These are phyloP conservation scores for Zoysia matrella DNA, from an alignment of 202 grass and related monocot genomes.

Conservation along the genomic window DNA sequence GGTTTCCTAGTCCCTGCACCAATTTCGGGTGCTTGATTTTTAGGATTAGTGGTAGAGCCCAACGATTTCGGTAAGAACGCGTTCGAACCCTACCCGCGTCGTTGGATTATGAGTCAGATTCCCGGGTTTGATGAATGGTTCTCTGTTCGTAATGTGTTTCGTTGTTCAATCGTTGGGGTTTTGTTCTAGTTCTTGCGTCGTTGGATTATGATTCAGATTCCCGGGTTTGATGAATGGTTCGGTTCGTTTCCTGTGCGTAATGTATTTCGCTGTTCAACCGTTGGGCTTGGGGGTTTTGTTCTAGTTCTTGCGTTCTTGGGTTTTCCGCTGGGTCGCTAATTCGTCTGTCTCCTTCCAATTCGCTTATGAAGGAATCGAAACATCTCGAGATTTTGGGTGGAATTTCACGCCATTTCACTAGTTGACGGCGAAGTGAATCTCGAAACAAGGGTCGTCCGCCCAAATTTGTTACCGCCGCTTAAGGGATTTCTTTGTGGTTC, in stretches of 20 bases:
- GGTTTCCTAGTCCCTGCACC: conserved; percentile 7
- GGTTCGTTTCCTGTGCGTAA: too few species aligned
- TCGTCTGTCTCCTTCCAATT: too few species aligned
- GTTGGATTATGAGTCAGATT: conserved; percentile 5
- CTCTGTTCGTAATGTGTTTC: too few species aligned
- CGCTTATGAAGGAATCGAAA: background rate
- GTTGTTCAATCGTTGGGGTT: background rate
- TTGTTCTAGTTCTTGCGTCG: background rate
- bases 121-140: background rate
- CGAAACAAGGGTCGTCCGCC: too few species aligned
- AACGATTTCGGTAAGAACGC: background rate
- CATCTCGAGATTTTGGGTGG: background rate
- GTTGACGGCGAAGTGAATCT: too few species aligned
- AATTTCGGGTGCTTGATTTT: conserved; percentile 44
- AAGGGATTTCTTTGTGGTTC: too few species aligned
- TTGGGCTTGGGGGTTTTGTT: background rate
- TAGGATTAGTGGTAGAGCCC: background rate
- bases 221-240: too few species aligned
- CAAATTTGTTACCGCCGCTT: too few species aligned
- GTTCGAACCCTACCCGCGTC: conserved; percentile 19
- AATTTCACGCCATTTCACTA: background rate
- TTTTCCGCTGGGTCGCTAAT: background rate
- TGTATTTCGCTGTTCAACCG: too few species aligned
- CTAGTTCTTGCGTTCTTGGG: conserved; percentile 36
- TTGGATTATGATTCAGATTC: too few species aligned